phyloP scores from a whole-genome alignment of 2,329 filamentous ascomycete genomes.

The Acephala macrosclerotiorum region DNA sequence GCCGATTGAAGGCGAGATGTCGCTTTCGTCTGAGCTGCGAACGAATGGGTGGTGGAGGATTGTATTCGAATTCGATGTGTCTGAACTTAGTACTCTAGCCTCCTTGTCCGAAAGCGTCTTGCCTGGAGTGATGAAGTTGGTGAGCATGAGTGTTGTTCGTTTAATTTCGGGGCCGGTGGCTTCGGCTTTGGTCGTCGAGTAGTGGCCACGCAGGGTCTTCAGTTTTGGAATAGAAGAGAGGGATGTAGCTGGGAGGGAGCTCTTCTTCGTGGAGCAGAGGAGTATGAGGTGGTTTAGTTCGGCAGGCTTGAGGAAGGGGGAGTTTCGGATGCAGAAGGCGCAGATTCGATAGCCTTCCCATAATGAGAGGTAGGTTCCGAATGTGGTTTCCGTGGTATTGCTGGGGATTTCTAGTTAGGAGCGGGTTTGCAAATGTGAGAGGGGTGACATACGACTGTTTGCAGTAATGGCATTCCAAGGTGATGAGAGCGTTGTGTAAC shows the following conservation, averaged over 20 bases:
- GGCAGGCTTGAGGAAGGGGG: slow-evolving; percentile 16
- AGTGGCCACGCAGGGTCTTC: slow-evolving; percentile 5
- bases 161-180: neutral
- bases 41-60: slow-evolving; percentile 26
- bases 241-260: slow-evolving; percentile 3
- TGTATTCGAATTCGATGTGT: neutral
- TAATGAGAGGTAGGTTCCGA: slow-evolving; percentile 28
- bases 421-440: neutral
- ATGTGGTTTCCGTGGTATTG: neutral
- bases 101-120: slow-evolving; percentile 19
- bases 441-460: slow-evolving; percentile 12
- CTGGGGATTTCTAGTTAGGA: slow-evolving; percentile 5
- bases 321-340: slow-evolving; percentile 29
- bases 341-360: slow-evolving; percentile 26
- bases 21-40: slow-evolving; percentile 9
- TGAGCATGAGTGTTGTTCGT: slow-evolving; percentile 10
- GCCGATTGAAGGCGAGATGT: slow-evolving; percentile 13
- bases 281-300: slow-evolving; percentile 20
- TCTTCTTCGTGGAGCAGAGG: slow-evolving; percentile 17
- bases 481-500: slow-evolving; percentile 24
- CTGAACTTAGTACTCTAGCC: neutral
- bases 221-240: neutral
- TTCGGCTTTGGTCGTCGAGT: slow-evolving; percentile 2
- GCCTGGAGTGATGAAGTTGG: slow-evolving; percentile 2
- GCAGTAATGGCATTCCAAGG: slow-evolving; percentile 28